Base-by-base conservation (phyloP, 2,329 filamentous ascomycete species). In the Rhynchosporium agropyri region DNA sequence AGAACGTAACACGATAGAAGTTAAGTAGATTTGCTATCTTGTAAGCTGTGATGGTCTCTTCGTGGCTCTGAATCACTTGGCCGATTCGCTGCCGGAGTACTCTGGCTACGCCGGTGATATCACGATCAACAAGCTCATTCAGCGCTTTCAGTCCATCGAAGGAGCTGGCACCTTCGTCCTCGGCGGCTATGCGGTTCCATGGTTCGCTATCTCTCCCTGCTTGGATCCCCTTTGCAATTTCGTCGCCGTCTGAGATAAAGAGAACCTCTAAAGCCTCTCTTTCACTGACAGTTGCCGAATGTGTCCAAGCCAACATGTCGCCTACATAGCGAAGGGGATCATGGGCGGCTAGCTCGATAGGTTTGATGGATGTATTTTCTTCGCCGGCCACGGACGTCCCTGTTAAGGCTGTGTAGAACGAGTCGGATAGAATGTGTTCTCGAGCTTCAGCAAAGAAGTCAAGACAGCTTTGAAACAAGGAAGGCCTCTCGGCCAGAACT, bases 281-380 rank as follows among this genome's bases (percentile, higher is more conserved):
- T 76, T 99, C 95, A 38, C 94, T 96, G 0, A 99, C 95, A 0
- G 94, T 89, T 2, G 93, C 90, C 0, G 95, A 97, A 75, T 99
- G 95, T 5, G 90, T 87, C 95, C 95, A 99, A 4, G 95, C 95
- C 13, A 99, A 83, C 93, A 99, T 99, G 74, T 99, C 95, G 59
- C 95, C 92, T 2, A 96, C 87, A 75, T 98, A 98, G 26, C 95
- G 87, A 31, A 98, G 78, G 0, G 92, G 89, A 72, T 99, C 95
- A 74, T 98, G 94, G 0, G 95, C 94, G 10, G 89, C 89, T 70
- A 98, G 85, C 74, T 99, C 94, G 67, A 99, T 99, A 0, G 95
- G 94, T 73, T 98, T 97, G 42, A 89, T 80, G 2, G 83, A 83
- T 29, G 79, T 78, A 65, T 90, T 84, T 50, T 83, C 81, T 31